Conservation (phyloP, 202 grass and related monocot species). For the Elaeis oleifera region DNA sequence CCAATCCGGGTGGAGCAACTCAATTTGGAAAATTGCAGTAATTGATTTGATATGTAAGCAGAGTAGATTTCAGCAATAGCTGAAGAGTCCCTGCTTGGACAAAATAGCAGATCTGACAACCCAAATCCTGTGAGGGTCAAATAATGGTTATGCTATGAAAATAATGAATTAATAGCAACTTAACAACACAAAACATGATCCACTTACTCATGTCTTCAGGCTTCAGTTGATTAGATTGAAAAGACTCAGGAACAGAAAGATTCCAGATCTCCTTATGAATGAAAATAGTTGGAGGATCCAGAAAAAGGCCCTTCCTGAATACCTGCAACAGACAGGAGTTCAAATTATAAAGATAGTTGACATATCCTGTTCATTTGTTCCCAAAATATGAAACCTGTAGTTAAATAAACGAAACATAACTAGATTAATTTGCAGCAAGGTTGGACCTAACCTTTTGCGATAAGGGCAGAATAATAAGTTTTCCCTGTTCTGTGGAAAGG, state of each 20-base stretch:
- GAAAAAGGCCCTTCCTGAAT: conserved; percentile 88
- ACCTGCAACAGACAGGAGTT: conserved; percentile 40
- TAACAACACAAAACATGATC: conserved; percentile 19
- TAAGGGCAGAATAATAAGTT: no score
- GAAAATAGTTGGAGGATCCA: conserved; percentile 72
- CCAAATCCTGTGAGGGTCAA: conserved; percentile 51
- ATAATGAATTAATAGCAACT: conserved; percentile 11
- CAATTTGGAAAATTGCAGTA: conserved; percentile 41
- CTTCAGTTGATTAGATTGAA: conserved; percentile 32
- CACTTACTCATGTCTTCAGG: conserved; percentile 51
- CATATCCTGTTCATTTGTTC: no score
- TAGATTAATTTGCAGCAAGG: no score
- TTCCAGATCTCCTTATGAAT: conserved; percentile 42
- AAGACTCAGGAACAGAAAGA: conserved; percentile 53
- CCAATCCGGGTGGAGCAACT: conserved; percentile 39
- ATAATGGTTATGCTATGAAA: conserved; percentile 26
- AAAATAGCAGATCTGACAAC: conserved; percentile 56
- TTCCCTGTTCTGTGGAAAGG: no score
- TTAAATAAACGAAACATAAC: no score
- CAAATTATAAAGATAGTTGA: background rate
- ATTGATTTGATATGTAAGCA: conserved; percentile 53
- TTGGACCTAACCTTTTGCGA: no score
- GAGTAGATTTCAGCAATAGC: conserved; percentile 41
- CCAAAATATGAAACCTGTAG: no score
- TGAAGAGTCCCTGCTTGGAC: conserved; percentile 48